A percentile compares a stretch with the other conserved stretches of the same genome.
Evolutionary conservation across 768 basidiomycete species (phyloP).

Genomic region (Kwoniella newhampshirensis): DNA sequence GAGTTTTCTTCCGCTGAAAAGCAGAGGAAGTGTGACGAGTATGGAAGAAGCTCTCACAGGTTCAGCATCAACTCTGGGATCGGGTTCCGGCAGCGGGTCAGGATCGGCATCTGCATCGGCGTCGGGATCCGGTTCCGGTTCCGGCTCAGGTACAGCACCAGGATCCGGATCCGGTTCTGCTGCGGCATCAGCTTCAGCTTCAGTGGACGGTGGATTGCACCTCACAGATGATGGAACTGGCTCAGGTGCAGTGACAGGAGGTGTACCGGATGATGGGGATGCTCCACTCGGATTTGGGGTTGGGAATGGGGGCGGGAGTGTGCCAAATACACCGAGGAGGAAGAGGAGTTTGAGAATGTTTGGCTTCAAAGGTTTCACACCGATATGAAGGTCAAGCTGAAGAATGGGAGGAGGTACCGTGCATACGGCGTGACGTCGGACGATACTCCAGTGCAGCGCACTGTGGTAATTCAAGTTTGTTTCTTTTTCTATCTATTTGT

Average conservation of each 20-base stretch:
- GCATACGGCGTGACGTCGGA: too few relatives aligned
- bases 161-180: constrained; percentile 7
- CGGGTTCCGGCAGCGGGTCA: neutral
- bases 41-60: constrained; percentile 7
- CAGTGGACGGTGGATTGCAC: too few relatives aligned
- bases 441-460: too few relatives aligned
- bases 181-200: neutral
- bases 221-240: neutral
- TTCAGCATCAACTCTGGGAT: too few relatives aligned
- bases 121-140: constrained; percentile 4
- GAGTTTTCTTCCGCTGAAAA: constrained; percentile 14
- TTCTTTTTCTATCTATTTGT: too few relatives aligned
- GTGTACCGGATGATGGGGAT: too few relatives aligned
- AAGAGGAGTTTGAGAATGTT: constrained; percentile 36
- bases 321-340: constrained; percentile 19
- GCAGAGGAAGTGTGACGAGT: constrained; percentile 9
- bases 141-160: constrained; percentile 2
- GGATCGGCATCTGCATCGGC: neutral
- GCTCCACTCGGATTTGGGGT: too few relatives aligned
- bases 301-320: constrained; percentile 11
- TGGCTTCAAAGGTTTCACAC: constrained; percentile 34
- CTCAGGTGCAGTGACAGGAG: neutral
- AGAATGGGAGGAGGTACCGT: neutral
- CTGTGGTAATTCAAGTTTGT: too few relatives aligned
- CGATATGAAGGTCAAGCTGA: constrained; percentile 11